These are phyloP conservation scores for Cladobotryum mycophilum DNA, from an alignment of 2,329 filamentous ascomycete genomes.

Conservation along the genomic window DNA sequence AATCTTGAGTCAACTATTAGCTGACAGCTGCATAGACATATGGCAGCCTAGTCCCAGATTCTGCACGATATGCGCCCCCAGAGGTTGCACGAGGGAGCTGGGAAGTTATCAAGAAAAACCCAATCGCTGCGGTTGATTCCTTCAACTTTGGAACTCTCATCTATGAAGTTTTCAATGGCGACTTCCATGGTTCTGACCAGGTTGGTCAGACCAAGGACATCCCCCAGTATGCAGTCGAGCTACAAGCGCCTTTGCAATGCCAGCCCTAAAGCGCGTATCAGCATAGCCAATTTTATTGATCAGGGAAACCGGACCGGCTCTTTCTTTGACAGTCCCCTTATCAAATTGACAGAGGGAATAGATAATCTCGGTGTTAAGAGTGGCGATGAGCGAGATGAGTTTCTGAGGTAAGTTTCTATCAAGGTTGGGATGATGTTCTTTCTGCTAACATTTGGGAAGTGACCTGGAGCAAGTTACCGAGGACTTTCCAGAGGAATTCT, in stretches of 20 bases:
- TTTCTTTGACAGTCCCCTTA: slow-evolving; percentile 90
- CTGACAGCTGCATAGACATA: slow-evolving; percentile 54
- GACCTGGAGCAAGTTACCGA: slow-evolving; percentile 82
- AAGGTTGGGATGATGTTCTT: slow-evolving; percentile 16
- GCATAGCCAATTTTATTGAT: slow-evolving; percentile 78
- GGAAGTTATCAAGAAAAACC: slow-evolving; percentile 80
- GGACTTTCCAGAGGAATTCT: slow-evolving; percentile 96
- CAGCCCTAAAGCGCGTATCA: slow-evolving; percentile 83
- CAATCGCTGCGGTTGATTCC: slow-evolving; percentile 75
- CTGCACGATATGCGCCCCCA: slow-evolving; percentile 76
- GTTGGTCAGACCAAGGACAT: slow-evolving; percentile 80
- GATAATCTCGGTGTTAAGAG: slow-evolving; percentile 88
- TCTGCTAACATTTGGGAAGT: slow-evolving; percentile 30
- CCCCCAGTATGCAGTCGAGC: slow-evolving; percentile 79
- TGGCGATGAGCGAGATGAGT: slow-evolving; percentile 74
- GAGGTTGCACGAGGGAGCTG: slow-evolving; percentile 84
- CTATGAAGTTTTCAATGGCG: slow-evolving; percentile 87
- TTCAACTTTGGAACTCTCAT: slow-evolving; percentile 81
- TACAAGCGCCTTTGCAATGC: slow-evolving; percentile 86
- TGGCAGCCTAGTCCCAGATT: slow-evolving; percentile 80
- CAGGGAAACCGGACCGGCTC: slow-evolving; percentile 75
- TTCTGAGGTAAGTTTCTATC: slow-evolving; percentile 55
- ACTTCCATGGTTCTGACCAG: slow-evolving; percentile 70
- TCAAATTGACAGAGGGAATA: slow-evolving; percentile 86
- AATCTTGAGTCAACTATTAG: not conserved